Evolutionary conservation across 2,329 filamentous ascomycete species (phyloP).

Genomic region (Erysiphe pulchra): DNA sequence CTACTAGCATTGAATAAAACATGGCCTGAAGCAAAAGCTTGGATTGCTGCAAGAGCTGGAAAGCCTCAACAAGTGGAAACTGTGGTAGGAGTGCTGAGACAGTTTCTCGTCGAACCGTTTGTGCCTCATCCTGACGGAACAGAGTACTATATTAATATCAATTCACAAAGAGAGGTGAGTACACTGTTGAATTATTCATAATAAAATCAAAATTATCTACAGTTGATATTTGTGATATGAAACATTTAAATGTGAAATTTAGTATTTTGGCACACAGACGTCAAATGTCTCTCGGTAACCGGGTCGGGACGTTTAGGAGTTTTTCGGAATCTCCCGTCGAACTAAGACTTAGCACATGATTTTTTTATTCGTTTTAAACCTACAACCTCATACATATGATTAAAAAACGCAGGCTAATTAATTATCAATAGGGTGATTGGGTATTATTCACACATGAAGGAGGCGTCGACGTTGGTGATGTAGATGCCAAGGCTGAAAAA

Average conservation of each 20-base stretch:
- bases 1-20: constrained; percentile 90
- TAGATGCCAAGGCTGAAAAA: constrained; percentile 97
- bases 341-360: no score
- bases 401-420: no score
- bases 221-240: background rate
- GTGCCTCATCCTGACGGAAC: constrained; percentile 86
- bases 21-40: constrained; percentile 80
- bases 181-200: constrained; percentile 18
- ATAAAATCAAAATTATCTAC: no score
- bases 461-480: constrained; percentile 98
- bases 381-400: no score
- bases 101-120: constrained; percentile 96
- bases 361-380: no score
- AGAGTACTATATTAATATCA: constrained; percentile 99
- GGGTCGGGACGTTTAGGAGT: no score
- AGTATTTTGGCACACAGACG: no score
- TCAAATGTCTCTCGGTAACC: background rate
- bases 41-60: constrained; percentile 77
- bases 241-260: background rate
- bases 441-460: constrained; percentile 99
- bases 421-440: constrained; percentile 61
- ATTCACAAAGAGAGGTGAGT: constrained; percentile 91
- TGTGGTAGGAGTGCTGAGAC: constrained; percentile 63
- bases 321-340: no score
- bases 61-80: constrained; percentile 88